phyloP scores from a whole-genome alignment of 1,284 basidiomycete genomes.

The Leucoagaricus sp. region DNA sequence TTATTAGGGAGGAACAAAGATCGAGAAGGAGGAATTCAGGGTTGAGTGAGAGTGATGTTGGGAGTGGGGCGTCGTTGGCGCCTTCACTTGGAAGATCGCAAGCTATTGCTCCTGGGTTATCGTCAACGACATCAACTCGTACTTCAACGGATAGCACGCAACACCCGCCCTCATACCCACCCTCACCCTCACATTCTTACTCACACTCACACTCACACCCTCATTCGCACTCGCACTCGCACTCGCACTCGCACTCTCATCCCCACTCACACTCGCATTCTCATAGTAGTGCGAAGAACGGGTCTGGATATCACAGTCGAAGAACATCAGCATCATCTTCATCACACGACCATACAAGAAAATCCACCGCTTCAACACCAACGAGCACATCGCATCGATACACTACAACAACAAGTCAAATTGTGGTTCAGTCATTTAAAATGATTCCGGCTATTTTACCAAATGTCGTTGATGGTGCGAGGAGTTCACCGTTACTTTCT shows the following conservation, averaged over 20 bases:
- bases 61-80: slow-evolving; percentile 14
- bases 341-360: background rate
- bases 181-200: background rate
- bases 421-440: slow-evolving; percentile 54
- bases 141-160: background rate
- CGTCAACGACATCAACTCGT: background rate
- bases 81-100: slow-evolving; percentile 26
- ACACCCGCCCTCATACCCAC: background rate
- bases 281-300: background rate
- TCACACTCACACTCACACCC: background rate
- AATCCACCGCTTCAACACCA: slow-evolving; percentile 3
- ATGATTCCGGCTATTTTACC: slow-evolving; percentile 70
- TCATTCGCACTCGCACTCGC: background rate
- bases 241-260: background rate
- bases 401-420: slow-evolving; percentile 18
- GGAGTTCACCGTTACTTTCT: slow-evolving; percentile 54
- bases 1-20: slow-evolving; percentile 59
- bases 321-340: slow-evolving; percentile 13
- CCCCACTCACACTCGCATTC: background rate
- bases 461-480: slow-evolving; percentile 37
- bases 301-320: background rate
- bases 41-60: slow-evolving; percentile 11
- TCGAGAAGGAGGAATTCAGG: slow-evolving; percentile 32
- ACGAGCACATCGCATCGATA: slow-evolving; percentile 2
- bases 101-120: slow-evolving; percentile 15